Evolutionary conservation across 805 yeast genomes (phyloP), one percentile per base, ranked within the genome.

Genomic region (Candida insectalens): DNA sequence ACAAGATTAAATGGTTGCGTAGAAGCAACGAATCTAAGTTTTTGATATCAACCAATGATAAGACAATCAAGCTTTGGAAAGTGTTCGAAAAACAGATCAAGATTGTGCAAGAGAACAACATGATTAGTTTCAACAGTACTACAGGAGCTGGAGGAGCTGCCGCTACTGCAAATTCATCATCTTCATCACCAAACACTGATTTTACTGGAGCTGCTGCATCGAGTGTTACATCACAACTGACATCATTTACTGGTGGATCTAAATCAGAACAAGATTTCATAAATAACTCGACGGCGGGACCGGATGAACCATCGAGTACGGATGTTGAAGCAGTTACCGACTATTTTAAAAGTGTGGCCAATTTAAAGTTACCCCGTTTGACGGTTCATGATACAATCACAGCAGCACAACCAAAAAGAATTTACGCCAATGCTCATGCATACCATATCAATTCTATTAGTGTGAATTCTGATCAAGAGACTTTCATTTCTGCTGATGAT

Each of bases 21-120:
- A 76, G 94, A 41, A 77, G 81, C 33, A 89, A 87, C 60, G 78
- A 80, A 51, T 83, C 96, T n/a, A 89, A 88, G 52, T 85, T 83
- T 51, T 64, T 92, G 47, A 68, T 92, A 45, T 77, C 89, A 21
- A 87, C 99, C 21, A 92, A 92, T 58, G 98, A 92, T 63, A 92
- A 92, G 62, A 92, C 99, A n/a, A 87, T 92, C 53, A 92, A 92
- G 65, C 71, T 92, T 41, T 92, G 99, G 99, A 92, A 92, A 59
- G 73, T 92, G 30, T 81, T 77, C 64, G 96, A 88, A 57, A 83
- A 87, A 55, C 84, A 83, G 50, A 81, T 92, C 45, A 84, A 84
- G 59, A 72, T 92, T 55, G 98, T 92, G 16, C 72, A 88, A 33
- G 96, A 89, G 54, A 92, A 85, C 59, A 92, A 92, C 60, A 62